These are phyloP conservation scores for Hymenoscyphus fructigenus DNA, from an alignment of 2,329 filamentous ascomycete genomes.

Conservation along the genomic window DNA sequence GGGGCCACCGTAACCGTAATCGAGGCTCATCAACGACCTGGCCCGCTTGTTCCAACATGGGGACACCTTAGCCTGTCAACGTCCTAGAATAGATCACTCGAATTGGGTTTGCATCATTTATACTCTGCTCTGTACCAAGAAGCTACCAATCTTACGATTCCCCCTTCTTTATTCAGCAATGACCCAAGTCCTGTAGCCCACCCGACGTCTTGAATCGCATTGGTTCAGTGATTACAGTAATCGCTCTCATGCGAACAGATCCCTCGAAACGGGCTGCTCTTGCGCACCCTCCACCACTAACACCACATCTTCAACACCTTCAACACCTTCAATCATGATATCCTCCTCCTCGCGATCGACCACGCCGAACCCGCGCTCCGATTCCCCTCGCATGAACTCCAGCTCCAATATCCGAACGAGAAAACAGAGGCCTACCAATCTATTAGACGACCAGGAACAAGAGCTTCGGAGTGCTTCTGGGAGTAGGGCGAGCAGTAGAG, in stretches of 20 bases:
- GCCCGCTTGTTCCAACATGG: not conserved
- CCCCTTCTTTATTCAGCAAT: not conserved
- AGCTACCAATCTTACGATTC: not conserved
- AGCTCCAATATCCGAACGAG: constrained; percentile 31
- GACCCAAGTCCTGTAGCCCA: not conserved
- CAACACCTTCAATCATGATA: constrained; percentile 17
- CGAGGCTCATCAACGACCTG: not conserved
- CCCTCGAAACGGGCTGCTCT: constrained; percentile 12
- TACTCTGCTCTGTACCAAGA: not conserved
- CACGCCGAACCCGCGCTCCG: constrained; percentile 12
- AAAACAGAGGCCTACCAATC: constrained; percentile 32
- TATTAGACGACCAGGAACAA: constrained; percentile 27
- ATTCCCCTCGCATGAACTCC: constrained; percentile 12
- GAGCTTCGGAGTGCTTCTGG: constrained; percentile 35
- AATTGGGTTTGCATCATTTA: not conserved
- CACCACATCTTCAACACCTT: constrained; percentile 2
- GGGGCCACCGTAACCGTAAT: constrained; percentile 6
- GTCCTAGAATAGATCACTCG: constrained; percentile 1
- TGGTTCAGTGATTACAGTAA: not conserved
- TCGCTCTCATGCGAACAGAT: constrained; percentile 19
- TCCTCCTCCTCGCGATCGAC: constrained; percentile 17
- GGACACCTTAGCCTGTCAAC: not conserved
- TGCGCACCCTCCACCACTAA: constrained; percentile 12
- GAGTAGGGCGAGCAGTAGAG: constrained; percentile 39
- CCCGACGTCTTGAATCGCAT: constrained; percentile 6